These are phyloP conservation scores for Apiotrichum laibachii DNA, from an alignment of 1,284 basidiomycete genomes.

Conservation along the genomic window DNA sequence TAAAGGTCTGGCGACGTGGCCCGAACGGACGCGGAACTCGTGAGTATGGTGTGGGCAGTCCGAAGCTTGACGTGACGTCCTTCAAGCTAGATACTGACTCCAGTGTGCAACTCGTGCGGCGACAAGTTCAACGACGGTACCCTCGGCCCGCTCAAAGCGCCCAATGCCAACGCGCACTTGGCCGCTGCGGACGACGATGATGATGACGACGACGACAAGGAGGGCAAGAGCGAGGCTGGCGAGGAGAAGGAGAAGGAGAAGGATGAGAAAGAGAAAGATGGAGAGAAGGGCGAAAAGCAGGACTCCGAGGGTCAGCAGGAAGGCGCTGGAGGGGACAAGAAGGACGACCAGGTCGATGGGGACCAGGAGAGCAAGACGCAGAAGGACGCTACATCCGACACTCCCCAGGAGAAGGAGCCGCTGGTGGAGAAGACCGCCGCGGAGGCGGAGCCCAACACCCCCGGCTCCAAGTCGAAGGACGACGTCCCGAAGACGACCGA, in stretches of 20 bases:
- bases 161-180: slow-evolving; percentile 23
- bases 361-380: not conserved
- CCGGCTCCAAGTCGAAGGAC: not conserved
- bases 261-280: slow-evolving; percentile 1
- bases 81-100: slow-evolving; percentile 1
- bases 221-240: not conserved
- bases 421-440: not conserved
- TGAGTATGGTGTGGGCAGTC: slow-evolving; percentile 24
- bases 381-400: too few species aligned
- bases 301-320: not conserved
- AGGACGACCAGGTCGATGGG: not conserved
- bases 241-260: slow-evolving; percentile 2
- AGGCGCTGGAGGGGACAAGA: slow-evolving; percentile 49
- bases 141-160: slow-evolving; percentile 36
- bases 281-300: slow-evolving; percentile 3
- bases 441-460: not conserved
- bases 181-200: not conserved
- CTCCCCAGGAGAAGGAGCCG: too few species aligned
- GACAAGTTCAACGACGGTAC: slow-evolving; percentile 39
- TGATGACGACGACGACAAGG: not conserved
- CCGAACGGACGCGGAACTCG: slow-evolving; percentile 40
- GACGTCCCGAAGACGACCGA: not conserved
- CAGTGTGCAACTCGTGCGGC: slow-evolving; percentile 46
- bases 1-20: slow-evolving; percentile 46
- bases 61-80: not conserved